Percentiles rank a stretch among this genome's conserved stretches.
Conservation (phyloP, 2,329 filamentous ascomycete species). For the Penicillium sp. region DNA sequence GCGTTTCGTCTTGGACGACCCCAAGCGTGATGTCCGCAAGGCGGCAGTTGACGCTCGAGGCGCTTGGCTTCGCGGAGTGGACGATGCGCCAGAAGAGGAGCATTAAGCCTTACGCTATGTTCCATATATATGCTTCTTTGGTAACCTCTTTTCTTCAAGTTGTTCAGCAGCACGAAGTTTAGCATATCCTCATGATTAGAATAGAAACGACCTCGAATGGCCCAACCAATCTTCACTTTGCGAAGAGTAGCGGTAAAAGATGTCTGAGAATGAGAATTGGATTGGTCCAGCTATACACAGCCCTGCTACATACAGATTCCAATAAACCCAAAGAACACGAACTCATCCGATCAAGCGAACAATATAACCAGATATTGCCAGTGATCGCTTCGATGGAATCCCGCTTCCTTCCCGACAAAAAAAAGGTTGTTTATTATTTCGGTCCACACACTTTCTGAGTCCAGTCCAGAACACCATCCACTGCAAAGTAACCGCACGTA, state of each 20-base stretch:
- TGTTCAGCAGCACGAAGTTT: too few species aligned
- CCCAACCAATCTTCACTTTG: background rate
- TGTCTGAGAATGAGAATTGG: background rate
- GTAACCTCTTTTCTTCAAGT: too few species aligned
- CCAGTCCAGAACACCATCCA: constrained; percentile 4
- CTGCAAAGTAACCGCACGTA: background rate
- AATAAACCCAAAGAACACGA: background rate
- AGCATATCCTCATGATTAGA: constrained; percentile 2
- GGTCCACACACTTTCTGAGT: constrained; percentile 5
- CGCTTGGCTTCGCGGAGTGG: constrained; percentile 62
- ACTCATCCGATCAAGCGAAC: background rate
- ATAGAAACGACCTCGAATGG: background rate
- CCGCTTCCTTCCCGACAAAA: background rate
- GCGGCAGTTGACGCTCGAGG: constrained; percentile 65
- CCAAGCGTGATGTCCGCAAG: constrained; percentile 64
- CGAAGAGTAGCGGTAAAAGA: background rate
- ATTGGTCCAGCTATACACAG: constrained; percentile 6
- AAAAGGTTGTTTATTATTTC: background rate
- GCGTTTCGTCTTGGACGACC: constrained; percentile 62
- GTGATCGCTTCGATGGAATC: background rate
- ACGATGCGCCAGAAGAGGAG: constrained; percentile 63
- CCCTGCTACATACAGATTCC: constrained; percentile 4
- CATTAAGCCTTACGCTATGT: constrained; percentile 38
- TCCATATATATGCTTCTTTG: background rate
- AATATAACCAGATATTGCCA: constrained; percentile 3